A percentile compares a stretch with the other conserved stretches of the same genome.
Conservation (phyloP, 2,329 filamentous ascomycete genomes). For the Monosporascus sp. region DNA sequence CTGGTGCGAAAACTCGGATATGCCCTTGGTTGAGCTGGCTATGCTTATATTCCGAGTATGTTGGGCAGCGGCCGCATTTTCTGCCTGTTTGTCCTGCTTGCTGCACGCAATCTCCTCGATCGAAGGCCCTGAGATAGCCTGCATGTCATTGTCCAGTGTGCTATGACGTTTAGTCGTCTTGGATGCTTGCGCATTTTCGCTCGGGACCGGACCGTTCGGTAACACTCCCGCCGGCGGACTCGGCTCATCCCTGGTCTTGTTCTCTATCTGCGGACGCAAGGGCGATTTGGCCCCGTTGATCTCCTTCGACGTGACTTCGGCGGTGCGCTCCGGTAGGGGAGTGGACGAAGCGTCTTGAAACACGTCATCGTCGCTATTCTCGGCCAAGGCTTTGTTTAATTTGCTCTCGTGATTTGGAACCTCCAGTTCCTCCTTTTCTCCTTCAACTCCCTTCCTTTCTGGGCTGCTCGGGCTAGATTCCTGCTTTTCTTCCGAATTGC, state of each 20-base stretch:
- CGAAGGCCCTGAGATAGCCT: slow-evolving; percentile 25
- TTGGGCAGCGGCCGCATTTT: slow-evolving; percentile 15
- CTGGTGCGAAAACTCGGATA: slow-evolving; percentile 92
- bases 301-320: slow-evolving; percentile 3
- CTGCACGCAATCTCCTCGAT: slow-evolving; percentile 23
- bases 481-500: slow-evolving; percentile 5
- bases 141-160: slow-evolving; percentile 12
- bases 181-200: slow-evolving; percentile 4
- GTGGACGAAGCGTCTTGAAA: slow-evolving; percentile 32
- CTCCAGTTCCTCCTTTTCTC: slow-evolving; percentile 8
- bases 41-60: slow-evolving; percentile 34
- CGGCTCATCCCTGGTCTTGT: slow-evolving; percentile 1
- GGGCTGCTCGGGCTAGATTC: not conserved
- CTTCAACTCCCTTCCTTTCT: slow-evolving; percentile 2
- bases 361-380: slow-evolving; percentile 34
- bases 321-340: slow-evolving; percentile 13
- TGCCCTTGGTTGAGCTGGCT: slow-evolving; percentile 27
- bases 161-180: slow-evolving; percentile 11
- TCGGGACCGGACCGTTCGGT: slow-evolving; percentile 4
- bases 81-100: slow-evolving; percentile 19
- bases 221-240: slow-evolving; percentile 1
- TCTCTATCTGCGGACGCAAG: slow-evolving; percentile 12
- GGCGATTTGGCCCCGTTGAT: slow-evolving; percentile 20
- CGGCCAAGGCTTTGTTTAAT: slow-evolving; percentile 14
- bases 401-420: slow-evolving; percentile 11